phyloP scores from a whole-genome alignment of 345 rosid genomes.

The Arabidopsis arenosa region DNA sequence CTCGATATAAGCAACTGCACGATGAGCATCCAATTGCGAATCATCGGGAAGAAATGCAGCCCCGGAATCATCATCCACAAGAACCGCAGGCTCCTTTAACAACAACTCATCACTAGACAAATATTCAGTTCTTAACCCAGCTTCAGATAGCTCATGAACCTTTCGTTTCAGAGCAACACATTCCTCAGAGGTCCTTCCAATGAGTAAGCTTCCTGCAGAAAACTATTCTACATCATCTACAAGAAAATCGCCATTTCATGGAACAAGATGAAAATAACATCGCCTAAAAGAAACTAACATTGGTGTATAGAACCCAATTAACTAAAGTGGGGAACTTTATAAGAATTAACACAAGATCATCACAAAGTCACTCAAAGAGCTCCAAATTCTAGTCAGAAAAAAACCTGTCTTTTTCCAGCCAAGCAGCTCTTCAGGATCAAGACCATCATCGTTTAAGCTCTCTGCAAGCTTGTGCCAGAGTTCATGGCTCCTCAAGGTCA shows the following conservation, averaged over 20 bases:
- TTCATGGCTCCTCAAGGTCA: constrained; percentile 66
- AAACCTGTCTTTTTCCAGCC: constrained; percentile 90
- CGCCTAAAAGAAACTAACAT: background rate
- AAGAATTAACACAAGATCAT: background rate
- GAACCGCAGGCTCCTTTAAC: constrained; percentile 63
- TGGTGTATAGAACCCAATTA: constrained; percentile 1
- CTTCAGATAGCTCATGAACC: constrained; percentile 69
- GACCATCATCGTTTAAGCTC: constrained; percentile 56
- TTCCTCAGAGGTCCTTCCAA: constrained; percentile 69
- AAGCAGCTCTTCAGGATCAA: constrained; percentile 64
- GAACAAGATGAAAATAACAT: background rate
- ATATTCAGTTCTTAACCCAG: constrained; percentile 71
- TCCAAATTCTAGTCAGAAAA: background rate
- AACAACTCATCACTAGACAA: constrained; percentile 64
- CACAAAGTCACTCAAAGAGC: background rate
- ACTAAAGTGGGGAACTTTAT: constrained; percentile 23
- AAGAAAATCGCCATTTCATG: background rate
- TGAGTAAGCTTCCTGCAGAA: constrained; percentile 71
- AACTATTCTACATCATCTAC: constrained; percentile 17
- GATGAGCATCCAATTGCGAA: constrained; percentile 81
- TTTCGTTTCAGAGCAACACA: constrained; percentile 55
- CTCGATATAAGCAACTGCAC: constrained; percentile 69
- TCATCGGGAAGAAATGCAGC: constrained; percentile 87
- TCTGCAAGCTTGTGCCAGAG: constrained; percentile 73
- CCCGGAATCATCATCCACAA: constrained; percentile 59